Evolutionary conservation across 2,329 filamentous ascomycete genomes (phyloP), one percentile per base, ranked within the genome.

Genomic region (Dactylonectria estremocensis): DNA sequence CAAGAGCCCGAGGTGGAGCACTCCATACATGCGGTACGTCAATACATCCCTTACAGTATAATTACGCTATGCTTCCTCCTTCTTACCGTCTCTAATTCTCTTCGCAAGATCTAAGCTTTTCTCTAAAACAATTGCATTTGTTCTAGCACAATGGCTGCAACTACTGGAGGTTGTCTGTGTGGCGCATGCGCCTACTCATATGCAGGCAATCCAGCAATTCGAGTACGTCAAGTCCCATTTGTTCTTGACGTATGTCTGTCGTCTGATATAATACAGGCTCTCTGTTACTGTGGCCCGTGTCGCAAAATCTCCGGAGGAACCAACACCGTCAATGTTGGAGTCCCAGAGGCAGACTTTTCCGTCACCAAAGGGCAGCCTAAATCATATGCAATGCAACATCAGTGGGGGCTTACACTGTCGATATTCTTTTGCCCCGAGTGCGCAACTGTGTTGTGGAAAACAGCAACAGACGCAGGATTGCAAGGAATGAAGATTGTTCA

Each of bases 371-470:
- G 88, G 33, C 83, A 76, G 4, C 83, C 87, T 16, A 90, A 90
- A 77, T 76, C 79, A n/a, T 81, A 84, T 74, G 77, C 82, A 61
- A 86, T 84, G 74, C 83, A 69, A 14, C 86, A 84, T 35, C 87
- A 89, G 72, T 83, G 80, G 14, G 89, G 89, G 22, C 86, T 87
- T 49, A 78, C 78, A 4, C 84, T 91, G 69, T 88, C 83, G 3
- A 86, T 84, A 57, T 78, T 85, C 78, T 90, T 91, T 81, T 91
- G 89, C 73, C 83, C 82, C 33, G 85, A 90, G 69, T 91, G 89
- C 69, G 89, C 89, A 4, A 84, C 82, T 43, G 88, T 85, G 2
- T 13, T 69, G n/a, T 69, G 67, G 64, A 61, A 63, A n/a, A 53
- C 63, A 24, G 54, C 54, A 28, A 46, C 64, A 14, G 55, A 55